Conservation (phyloP, 129 eudicot genomes). For the Logfia minima region DNA sequence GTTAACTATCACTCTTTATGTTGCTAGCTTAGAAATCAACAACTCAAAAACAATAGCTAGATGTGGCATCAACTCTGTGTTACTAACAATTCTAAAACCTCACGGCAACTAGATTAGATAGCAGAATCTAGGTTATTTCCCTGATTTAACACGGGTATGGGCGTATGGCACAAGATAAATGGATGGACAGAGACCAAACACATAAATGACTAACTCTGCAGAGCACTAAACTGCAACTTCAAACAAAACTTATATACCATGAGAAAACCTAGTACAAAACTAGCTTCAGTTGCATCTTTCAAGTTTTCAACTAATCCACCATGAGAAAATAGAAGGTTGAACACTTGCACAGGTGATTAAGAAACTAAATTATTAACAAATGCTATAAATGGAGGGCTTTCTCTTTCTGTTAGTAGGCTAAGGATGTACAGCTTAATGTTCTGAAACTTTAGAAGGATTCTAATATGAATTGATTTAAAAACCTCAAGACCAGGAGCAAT, state of each 20-base stretch:
- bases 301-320: not conserved
- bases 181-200: not conserved
- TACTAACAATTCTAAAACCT: constrained; percentile 2
- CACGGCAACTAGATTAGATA: constrained; percentile 9
- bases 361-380: not conserved
- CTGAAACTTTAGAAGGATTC: not conserved
- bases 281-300: not conserved
- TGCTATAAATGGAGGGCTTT: not conserved
- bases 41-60: constrained; percentile 1
- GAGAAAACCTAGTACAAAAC: constrained; percentile 7
- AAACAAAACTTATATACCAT: too few relatives aligned
- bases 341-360: not conserved
- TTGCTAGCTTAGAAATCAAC: not conserved
- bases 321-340: not conserved
- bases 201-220: not conserved
- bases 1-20: not conserved
- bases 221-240: constrained; percentile 12
- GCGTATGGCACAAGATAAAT: constrained; percentile 2
- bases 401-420: not conserved
- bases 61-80: not conserved
- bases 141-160: not conserved
- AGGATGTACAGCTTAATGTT: not conserved
- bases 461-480: not conserved
- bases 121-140: constrained; percentile 12
- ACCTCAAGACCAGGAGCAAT: not conserved